Evolutionary conservation across 2,329 filamentous ascomycete genomes (phyloP).

Genomic region (Xylariales sp.): DNA sequence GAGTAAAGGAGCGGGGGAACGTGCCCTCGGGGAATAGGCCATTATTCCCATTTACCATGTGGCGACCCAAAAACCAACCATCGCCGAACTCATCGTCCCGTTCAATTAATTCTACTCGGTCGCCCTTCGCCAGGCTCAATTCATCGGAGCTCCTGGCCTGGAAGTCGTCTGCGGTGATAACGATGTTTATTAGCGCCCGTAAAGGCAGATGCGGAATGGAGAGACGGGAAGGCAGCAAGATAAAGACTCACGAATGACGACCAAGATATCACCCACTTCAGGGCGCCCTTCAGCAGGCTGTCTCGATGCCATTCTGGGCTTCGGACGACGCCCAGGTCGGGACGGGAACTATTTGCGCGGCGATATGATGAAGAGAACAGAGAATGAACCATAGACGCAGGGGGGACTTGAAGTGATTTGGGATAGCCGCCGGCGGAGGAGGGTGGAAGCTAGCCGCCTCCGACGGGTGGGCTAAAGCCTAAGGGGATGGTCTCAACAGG

Average conservation of each 20-base stretch:
- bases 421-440: constrained; percentile 20
- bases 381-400: constrained; percentile 13
- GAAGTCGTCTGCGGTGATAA: constrained; percentile 80
- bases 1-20: constrained; percentile 21
- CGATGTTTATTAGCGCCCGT: constrained; percentile 20
- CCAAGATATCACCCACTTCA: constrained; percentile 73
- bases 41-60: constrained; percentile 77
- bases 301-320: constrained; percentile 58
- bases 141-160: constrained; percentile 91
- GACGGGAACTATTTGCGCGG: constrained; percentile 21
- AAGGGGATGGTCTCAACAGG: constrained; percentile 25
- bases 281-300: constrained; percentile 60
- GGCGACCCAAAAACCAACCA: constrained; percentile 84
- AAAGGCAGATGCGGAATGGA: constrained; percentile 1
- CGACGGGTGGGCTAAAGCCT: constrained; percentile 21
- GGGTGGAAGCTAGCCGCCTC: constrained; percentile 17
- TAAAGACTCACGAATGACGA: constrained; percentile 76
- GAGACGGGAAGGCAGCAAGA: constrained; percentile 22
- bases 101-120: constrained; percentile 85
- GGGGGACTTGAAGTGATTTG: constrained; percentile 12
- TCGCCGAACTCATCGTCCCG: constrained; percentile 90
- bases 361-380: constrained; percentile 17
- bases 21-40: constrained; percentile 87
- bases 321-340: constrained; percentile 26
- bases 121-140: constrained; percentile 85